Conservation (phyloP, 1,284 basidiomycete species). For the Marasmius sp. region DNA sequence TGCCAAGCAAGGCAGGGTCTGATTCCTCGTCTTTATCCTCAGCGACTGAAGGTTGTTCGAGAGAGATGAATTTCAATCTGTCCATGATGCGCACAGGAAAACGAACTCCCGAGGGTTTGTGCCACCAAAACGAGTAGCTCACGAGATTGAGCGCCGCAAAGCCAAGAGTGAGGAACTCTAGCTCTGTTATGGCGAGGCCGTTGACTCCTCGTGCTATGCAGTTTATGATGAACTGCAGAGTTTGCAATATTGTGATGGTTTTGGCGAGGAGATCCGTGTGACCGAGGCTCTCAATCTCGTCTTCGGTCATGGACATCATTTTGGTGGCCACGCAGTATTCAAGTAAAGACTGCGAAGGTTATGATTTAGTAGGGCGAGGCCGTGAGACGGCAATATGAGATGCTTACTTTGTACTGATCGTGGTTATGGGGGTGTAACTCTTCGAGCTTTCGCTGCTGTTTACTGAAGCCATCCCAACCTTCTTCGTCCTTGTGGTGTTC, state of each 20-base stretch:
- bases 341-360: background rate
- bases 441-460: background rate
- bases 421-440: background rate
- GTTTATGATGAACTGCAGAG: slow-evolving; percentile 32
- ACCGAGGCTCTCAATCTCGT: slow-evolving; percentile 29
- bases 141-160: slow-evolving; percentile 25
- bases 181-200: slow-evolving; percentile 24
- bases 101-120: slow-evolving; percentile 30
- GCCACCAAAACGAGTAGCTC: slow-evolving; percentile 29
- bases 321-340: background rate
- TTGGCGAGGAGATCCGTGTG: slow-evolving; percentile 29
- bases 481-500: background rate
- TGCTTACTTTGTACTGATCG: background rate
- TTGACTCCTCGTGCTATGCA: slow-evolving; percentile 21
- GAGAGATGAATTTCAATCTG: no score
- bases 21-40: no score
- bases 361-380: background rate
- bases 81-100: background rate
- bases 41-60: no score
- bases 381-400: background rate
- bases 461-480: background rate
- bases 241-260: slow-evolving; percentile 27
- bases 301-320: slow-evolving; percentile 11
- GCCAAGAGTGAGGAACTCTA: slow-evolving; percentile 31
- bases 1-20: no score